phyloP scores from a whole-genome alignment of 768 basidiomycete species.

The Exidia glandulosa region DNA sequence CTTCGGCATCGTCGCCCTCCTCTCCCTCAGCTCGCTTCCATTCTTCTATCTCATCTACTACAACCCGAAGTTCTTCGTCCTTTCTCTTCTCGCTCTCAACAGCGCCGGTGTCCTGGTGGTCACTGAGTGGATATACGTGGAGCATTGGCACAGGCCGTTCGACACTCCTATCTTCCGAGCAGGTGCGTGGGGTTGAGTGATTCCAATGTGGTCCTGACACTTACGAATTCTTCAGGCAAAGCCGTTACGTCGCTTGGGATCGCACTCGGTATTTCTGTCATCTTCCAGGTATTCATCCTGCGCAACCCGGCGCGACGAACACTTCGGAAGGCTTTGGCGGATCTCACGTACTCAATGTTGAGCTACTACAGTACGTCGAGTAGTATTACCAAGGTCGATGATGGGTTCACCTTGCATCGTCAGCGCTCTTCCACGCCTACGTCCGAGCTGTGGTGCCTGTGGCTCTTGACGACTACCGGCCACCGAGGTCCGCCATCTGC shows the following conservation, averaged over 20 bases:
- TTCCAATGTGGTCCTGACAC: background rate
- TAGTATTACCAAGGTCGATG: background rate
- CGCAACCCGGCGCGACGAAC: constrained; percentile 17
- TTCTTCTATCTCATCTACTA: constrained; percentile 9
- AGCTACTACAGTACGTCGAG: constrained; percentile 7
- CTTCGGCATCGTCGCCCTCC: constrained; percentile 5
- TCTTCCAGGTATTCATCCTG: constrained; percentile 18
- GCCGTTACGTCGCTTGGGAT: constrained; percentile 15
- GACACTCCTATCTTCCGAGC: constrained; percentile 16
- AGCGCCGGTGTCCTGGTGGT: constrained; percentile 9
- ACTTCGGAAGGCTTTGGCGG: constrained; percentile 11
- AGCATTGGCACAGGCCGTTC: constrained; percentile 11
- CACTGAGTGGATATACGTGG: constrained; percentile 14
- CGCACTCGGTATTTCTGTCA: constrained; percentile 16
- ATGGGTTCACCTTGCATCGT: background rate
- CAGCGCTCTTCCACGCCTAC: constrained; percentile 9
- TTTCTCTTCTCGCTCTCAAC: constrained; percentile 9
- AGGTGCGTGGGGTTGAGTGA: constrained; percentile 7
- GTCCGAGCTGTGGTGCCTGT: constrained; percentile 7
- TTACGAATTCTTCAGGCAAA: background rate
- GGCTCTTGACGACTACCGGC: constrained; percentile 5
- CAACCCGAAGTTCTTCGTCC: constrained; percentile 7
- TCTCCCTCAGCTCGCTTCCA: constrained; percentile 4
- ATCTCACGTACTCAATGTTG: constrained; percentile 10
- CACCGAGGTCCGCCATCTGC: constrained; percentile 6